Percentiles rank a stretch among this genome's conserved stretches.
phyloP scores from a whole-genome alignment of 306 rosid species.

The Erythrophleum fordii region DNA sequence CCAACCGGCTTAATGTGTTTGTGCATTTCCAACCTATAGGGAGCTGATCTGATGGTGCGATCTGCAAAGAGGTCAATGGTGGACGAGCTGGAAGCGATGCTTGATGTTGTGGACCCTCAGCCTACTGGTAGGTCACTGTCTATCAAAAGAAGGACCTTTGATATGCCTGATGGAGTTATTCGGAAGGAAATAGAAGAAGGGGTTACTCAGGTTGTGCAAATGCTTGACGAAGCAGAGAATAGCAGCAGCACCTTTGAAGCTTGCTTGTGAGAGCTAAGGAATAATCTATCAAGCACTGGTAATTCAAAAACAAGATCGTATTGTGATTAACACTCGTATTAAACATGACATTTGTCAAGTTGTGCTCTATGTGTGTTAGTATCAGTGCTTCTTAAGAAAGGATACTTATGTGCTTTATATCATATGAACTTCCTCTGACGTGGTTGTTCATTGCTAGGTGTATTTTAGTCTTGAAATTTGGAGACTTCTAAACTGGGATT shows the following conservation, averaged over 20 bases:
- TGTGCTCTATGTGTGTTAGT: not conserved
- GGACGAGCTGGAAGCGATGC: slow-evolving; percentile 80
- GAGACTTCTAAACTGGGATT: slow-evolving; percentile 33
- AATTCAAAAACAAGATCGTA: too few species aligned
- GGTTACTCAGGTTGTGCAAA: slow-evolving; percentile 64
- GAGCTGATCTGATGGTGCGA: slow-evolving; percentile 64
- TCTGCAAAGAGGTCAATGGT: slow-evolving; percentile 68
- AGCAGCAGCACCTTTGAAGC: slow-evolving; percentile 7
- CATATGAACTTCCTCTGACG: slow-evolving; percentile 19
- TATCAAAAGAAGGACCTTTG: slow-evolving; percentile 66
- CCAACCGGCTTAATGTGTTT: not conserved
- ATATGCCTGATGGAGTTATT: slow-evolving; percentile 61
- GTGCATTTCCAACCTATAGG: slow-evolving; percentile 39
- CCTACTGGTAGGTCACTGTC: slow-evolving; percentile 58
- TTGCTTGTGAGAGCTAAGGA: not conserved
- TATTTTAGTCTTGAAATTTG: slow-evolving; percentile 36
- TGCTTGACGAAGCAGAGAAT: slow-evolving; percentile 58
- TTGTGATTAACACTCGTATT: not conserved
- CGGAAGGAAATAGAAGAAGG: slow-evolving; percentile 71
- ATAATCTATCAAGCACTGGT: not conserved
- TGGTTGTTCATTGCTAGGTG: slow-evolving; percentile 46
- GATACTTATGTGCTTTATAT: not conserved
- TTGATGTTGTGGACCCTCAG: slow-evolving; percentile 75
- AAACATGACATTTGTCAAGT: not conserved
- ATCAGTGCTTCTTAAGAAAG: not conserved